Base-by-base conservation (phyloP, 495 filamentous ascomycete species). In the Annulohypoxylon moriforme region DNA sequence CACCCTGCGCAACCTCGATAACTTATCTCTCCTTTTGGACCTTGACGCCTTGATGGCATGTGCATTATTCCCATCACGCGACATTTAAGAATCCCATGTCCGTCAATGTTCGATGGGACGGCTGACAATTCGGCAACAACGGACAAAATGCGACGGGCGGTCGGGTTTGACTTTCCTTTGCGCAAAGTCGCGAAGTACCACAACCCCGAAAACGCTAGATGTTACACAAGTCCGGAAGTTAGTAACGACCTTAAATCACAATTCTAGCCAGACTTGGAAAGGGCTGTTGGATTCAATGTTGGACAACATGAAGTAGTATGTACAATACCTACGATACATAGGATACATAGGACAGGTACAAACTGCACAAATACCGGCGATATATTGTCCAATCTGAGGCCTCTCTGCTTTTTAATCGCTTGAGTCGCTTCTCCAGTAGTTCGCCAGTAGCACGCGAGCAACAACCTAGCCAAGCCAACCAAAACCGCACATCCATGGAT, bases 41-140 rank as follows among this genome's bases (percentile, higher is more conserved):
- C 47, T 36, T 10, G 20, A 34, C 49, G 24, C 20, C 25, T 24
- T 36, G 25, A 25, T 6, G 8, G 27, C 38, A 9, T 47, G 29
- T 49, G 49, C 20, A 14, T 55, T 62, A 20, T 50, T 60, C 53
- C 42, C 50, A 72, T 72, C 69, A 72, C 69, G 69, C 69, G 64
- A 72, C 69, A 68, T 42, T 4, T 10, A 33, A 50, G 53, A 67
- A 44, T 59, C 16, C 67, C 62, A 67, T 70, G 62, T 40, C 53
- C 29, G 11, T 50, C 36, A 24, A 20, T 47, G 38, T 33, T n/a
- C n/a, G n/a, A 29, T 29, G 27, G 27, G 22, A 31, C 38, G 57
- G 22, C 16, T 44, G n/a, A 64, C 24, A 22, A 56, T 34, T 47
- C 38, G 47, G 46, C 34, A 49, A 34, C 25, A 55, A 55, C 46